phyloP scores from a whole-genome alignment of 2,329 filamentous ascomycete species.

The Claviceps pazoutovae region DNA sequence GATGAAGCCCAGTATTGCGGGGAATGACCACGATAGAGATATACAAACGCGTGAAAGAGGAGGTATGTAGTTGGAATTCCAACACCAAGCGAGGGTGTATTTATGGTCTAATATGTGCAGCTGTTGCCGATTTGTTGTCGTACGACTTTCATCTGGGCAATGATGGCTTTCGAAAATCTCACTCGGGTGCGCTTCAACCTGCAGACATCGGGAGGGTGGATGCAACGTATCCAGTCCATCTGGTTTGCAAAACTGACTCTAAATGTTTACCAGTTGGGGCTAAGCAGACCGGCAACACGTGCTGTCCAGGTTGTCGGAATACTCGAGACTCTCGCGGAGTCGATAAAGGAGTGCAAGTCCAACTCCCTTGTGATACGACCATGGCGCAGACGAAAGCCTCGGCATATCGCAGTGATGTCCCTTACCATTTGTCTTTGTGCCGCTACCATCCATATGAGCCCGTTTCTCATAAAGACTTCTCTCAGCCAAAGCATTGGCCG shows the following conservation, averaged over 20 bases:
- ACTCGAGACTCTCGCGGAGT: neutral
- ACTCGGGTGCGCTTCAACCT: neutral
- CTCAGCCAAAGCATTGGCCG: neutral
- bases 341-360: neutral
- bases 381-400: neutral
- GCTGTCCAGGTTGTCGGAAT: neutral
- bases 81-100: neutral
- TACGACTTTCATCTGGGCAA: constrained; percentile 2
- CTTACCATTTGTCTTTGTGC: neutral
- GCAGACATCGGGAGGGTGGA: too few species aligned
- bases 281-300: neutral
- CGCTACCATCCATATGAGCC: neutral
- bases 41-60: neutral
- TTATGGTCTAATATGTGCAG: neutral
- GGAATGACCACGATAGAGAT: neutral
- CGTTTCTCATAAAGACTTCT: neutral
- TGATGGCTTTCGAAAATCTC: neutral
- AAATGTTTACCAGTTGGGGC: too few species aligned
- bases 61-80: neutral
- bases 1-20: constrained; percentile 3
- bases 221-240: too few species aligned
- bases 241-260: too few species aligned
- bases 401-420: neutral
- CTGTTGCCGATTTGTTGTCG: constrained; percentile 3
- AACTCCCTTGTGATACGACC: neutral